These are phyloP conservation scores for Chernovozyma aurita DNA, from an alignment of 1,139 yeast genomes.

Conservation along the genomic window DNA sequence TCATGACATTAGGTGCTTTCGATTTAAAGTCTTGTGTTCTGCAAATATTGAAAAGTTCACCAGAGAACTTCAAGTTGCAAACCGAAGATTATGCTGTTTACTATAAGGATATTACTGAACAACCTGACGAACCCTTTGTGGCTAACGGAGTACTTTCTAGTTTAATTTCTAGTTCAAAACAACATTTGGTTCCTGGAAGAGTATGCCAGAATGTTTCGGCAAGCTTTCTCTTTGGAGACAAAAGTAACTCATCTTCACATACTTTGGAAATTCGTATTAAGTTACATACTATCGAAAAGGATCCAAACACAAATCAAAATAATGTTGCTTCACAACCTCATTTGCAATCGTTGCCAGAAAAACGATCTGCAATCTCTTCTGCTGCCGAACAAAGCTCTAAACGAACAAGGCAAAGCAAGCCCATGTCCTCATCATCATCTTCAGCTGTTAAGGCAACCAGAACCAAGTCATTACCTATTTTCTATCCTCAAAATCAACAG, in stretches of 20 bases:
- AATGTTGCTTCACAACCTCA: conserved; percentile 10
- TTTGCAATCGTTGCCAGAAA: conserved; percentile 6
- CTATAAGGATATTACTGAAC: conserved; percentile 68
- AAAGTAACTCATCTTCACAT: conserved; percentile 38
- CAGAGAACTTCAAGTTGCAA: conserved; percentile 50
- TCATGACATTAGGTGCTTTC: conserved; percentile 52
- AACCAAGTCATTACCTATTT: conserved; percentile 60
- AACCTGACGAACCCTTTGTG: conserved; percentile 72
- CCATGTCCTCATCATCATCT: conserved; percentile 6
- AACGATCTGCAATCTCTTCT: conserved; percentile 7
- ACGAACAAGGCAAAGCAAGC: conserved; percentile 5
- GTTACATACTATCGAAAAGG: conserved; percentile 41
- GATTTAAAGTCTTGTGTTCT: conserved; percentile 49
- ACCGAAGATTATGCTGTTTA: conserved; percentile 63
- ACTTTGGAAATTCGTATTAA: conserved; percentile 65
- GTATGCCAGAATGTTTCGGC: conserved; percentile 68
- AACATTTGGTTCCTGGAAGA: conserved; percentile 56
- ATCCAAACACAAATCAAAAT: conserved; percentile 7
- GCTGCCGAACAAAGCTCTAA: conserved; percentile 7
- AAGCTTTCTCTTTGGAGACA: conserved; percentile 42
- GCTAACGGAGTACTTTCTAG: conserved; percentile 63
- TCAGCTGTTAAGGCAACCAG: conserved; percentile 54
- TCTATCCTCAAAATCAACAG: conserved; percentile 40
- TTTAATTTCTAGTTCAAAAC: conserved; percentile 23
- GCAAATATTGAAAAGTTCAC: conserved; percentile 49